These are phyloP conservation scores for Vanrija sp. DNA, from an alignment of 1,284 basidiomycete species.

Conservation along the genomic window DNA sequence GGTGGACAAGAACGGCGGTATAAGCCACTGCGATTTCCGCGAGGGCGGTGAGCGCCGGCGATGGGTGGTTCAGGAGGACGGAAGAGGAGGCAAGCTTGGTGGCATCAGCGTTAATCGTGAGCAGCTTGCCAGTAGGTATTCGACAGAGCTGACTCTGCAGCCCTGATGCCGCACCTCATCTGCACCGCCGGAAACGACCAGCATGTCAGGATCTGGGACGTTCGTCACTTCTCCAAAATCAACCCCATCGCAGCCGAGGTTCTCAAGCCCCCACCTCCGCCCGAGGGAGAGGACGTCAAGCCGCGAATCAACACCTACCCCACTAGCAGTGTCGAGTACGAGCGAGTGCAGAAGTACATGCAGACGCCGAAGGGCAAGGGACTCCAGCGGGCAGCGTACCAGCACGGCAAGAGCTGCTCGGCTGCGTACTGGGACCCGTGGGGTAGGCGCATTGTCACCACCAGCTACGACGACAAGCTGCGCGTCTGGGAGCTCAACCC, in stretches of 20 bases:
- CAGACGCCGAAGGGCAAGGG: slow-evolving; percentile 30
- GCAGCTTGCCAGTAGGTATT: slow-evolving; percentile 8
- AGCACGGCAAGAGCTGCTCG: slow-evolving; percentile 50
- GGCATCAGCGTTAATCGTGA: slow-evolving; percentile 48
- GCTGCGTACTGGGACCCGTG: slow-evolving; percentile 53
- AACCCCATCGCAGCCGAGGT: slow-evolving; percentile 16
- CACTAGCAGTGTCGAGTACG: slow-evolving; percentile 23
- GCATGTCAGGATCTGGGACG: slow-evolving; percentile 47
- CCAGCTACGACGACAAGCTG: slow-evolving; percentile 50
- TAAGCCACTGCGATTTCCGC: slow-evolving; percentile 51
- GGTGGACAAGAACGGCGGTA: slow-evolving; percentile 50
- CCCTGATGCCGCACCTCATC: slow-evolving; percentile 43
- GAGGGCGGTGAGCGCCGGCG: slow-evolving; percentile 32
- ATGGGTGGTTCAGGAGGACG: slow-evolving; percentile 41
- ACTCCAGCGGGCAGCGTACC: slow-evolving; percentile 36
- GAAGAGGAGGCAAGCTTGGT: slow-evolving; percentile 45
- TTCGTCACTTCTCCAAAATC: slow-evolving; percentile 34
- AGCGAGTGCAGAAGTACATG: slow-evolving; percentile 21
- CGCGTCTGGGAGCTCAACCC: slow-evolving; percentile 49
- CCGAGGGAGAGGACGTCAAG: slow-evolving; percentile 9
- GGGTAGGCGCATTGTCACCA: slow-evolving; percentile 48
- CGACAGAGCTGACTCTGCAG: slow-evolving; percentile 21
- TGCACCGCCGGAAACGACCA: slow-evolving; percentile 46
- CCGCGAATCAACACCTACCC: slow-evolving; percentile 16
- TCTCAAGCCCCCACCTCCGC: slow-evolving; percentile 10